phyloP scores from a whole-genome alignment of 768 basidiomycete genomes.

The Agaricus bisporus region DNA sequence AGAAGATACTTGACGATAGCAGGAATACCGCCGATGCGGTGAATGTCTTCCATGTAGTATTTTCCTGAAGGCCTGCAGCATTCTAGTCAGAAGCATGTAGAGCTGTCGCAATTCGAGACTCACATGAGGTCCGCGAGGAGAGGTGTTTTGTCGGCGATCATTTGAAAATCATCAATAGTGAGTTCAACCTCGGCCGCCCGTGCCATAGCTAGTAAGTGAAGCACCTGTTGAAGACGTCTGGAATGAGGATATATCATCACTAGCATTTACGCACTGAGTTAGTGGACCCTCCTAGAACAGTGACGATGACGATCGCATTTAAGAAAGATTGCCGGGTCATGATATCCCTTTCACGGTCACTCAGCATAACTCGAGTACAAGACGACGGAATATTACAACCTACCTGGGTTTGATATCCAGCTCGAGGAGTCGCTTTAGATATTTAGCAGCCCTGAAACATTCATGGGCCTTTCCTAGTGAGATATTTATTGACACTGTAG shows the following conservation, averaged over 20 bases:
- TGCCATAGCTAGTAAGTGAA: conserved; percentile 82
- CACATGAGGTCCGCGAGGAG: conserved; percentile 74
- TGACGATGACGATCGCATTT: conserved; percentile 79
- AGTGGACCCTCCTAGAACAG: conserved; percentile 80
- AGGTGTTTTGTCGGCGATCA: conserved; percentile 71
- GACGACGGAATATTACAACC: not conserved
- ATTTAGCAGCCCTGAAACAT: conserved; percentile 72
- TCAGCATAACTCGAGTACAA: not conserved
- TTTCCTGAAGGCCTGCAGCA: conserved; percentile 67
- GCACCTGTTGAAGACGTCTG: conserved; percentile 40
- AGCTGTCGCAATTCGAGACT: not conserved
- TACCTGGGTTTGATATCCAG: conserved; percentile 79
- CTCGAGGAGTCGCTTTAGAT: conserved; percentile 68
- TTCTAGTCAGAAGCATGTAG: not conserved
- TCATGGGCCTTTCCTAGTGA: conserved; percentile 74
- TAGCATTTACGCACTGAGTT: conserved; percentile 55
- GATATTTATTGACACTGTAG: not conserved
- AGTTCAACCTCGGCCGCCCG: conserved; percentile 69
- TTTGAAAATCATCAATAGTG: conserved; percentile 83
- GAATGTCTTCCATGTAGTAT: conserved; percentile 89
- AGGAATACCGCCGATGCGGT: conserved; percentile 80
- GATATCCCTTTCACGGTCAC: conserved; percentile 28
- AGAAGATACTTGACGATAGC: conserved; percentile 80
- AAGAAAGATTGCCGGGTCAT: conserved; percentile 53
- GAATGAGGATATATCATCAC: not conserved